These are phyloP conservation scores for Vicia sativa DNA, from an alignment of 306 rosid genomes.

Conservation along the genomic window DNA sequence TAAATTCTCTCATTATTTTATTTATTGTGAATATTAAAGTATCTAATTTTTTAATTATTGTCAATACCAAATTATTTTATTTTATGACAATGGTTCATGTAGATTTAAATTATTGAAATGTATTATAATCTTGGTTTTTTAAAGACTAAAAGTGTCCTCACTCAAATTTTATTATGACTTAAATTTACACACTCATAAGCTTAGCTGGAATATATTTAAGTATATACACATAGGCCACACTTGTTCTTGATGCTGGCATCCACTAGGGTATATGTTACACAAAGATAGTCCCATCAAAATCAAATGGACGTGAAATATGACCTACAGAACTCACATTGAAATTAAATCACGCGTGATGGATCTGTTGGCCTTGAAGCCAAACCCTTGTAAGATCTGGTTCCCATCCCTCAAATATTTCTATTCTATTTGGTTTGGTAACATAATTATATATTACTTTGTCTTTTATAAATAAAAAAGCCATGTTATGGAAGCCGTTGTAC, in stretches of 20 bases:
- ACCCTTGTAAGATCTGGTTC: slow-evolving; percentile 33
- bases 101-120: no score
- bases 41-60: no score
- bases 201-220: background rate
- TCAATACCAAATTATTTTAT: no score
- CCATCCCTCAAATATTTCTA: background rate
- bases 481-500: no score
- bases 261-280: background rate
- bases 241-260: background rate
- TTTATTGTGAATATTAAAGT: no score
- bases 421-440: background rate
- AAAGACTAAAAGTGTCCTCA: no score
- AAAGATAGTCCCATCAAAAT: background rate
- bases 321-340: slow-evolving; percentile 3
- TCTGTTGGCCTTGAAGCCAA: slow-evolving; percentile 36
- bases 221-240: slow-evolving; percentile 1
- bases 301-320: slow-evolving; percentile 19
- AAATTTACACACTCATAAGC: background rate
- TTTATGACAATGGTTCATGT: no score
- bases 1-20: no score
- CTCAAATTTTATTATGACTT: background rate
- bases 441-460: no score
- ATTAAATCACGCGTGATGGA: slow-evolving; percentile 36
- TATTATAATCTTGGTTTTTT: no score
- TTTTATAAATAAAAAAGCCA: no score